These are phyloP conservation scores for Penstemon davidsonii DNA, from an alignment of 257 asterid species.

Conservation along the genomic window DNA sequence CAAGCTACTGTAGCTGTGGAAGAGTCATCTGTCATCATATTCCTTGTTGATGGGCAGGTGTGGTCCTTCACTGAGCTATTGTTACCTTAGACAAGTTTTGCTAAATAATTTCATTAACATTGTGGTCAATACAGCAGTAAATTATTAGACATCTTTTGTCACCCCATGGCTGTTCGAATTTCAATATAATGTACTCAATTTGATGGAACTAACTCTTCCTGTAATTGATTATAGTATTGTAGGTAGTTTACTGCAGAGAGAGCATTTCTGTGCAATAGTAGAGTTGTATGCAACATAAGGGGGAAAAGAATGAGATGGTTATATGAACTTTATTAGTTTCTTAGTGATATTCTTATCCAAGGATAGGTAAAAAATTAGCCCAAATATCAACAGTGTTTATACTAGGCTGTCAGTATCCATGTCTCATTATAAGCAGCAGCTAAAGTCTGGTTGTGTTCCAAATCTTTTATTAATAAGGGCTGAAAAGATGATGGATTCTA, in stretches of 20 bases:
- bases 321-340: background rate
- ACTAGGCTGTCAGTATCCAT: too few species aligned
- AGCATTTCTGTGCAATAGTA: background rate
- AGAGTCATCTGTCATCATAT: constrained; percentile 81
- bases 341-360: background rate
- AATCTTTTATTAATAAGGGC: background rate
- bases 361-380: background rate
- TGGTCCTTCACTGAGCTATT: constrained; percentile 26
- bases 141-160: background rate
- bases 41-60: constrained; percentile 98
- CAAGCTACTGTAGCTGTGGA: constrained; percentile 93
- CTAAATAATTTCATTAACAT: background rate
- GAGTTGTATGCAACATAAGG: background rate
- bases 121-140: constrained; percentile 2
- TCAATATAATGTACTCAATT: constrained; percentile 6
- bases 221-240: constrained; percentile 13
- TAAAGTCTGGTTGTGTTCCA: background rate
- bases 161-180: background rate
- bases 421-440: background rate
- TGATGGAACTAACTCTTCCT: constrained; percentile 12
- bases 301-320: background rate
- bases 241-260: background rate
- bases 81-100: background rate
- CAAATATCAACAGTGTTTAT: background rate
- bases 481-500: background rate